Evolutionary conservation across 306 rosid genomes (phyloP).

Genomic region (Inga laurina): DNA sequence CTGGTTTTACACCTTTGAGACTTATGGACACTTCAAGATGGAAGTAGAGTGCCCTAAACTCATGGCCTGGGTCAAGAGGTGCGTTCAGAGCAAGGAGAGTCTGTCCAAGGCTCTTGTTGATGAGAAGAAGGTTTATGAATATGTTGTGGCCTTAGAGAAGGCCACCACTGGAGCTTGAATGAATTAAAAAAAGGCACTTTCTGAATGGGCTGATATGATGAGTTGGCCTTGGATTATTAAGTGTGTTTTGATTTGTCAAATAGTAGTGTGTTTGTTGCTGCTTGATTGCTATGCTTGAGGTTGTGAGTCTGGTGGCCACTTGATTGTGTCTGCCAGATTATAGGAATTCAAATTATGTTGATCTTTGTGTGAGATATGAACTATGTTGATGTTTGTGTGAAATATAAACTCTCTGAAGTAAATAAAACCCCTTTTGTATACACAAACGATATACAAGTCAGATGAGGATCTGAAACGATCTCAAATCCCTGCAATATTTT

Average conservation of each 20-base stretch:
- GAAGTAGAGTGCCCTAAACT: constrained; percentile 56
- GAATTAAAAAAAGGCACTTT: neutral
- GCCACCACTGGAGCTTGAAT: neutral
- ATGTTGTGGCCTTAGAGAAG: neutral
- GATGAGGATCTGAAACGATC: neutral
- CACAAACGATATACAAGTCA: neutral
- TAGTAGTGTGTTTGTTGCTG: neutral
- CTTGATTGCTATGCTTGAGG: neutral
- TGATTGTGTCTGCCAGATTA: neutral
- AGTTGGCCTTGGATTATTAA: neutral
- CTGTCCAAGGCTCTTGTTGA: constrained; percentile 49
- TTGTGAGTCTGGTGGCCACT: neutral
- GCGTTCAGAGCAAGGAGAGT: constrained; percentile 37
- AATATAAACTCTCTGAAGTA: neutral
- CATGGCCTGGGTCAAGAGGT: constrained; percentile 48
- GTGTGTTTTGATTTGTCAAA: neutral
- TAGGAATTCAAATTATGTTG: neutral
- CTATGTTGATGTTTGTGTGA: no score
- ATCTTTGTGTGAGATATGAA: neutral
- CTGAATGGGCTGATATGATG: neutral
- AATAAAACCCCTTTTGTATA: neutral
- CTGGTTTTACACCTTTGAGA: constrained; percentile 51
- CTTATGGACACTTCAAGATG: constrained; percentile 43
- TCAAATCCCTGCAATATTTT: no score
- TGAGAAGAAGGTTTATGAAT: constrained; percentile 42